phyloP scores from a whole-genome alignment of 306 rosid genomes.

The Geum urbanum region DNA sequence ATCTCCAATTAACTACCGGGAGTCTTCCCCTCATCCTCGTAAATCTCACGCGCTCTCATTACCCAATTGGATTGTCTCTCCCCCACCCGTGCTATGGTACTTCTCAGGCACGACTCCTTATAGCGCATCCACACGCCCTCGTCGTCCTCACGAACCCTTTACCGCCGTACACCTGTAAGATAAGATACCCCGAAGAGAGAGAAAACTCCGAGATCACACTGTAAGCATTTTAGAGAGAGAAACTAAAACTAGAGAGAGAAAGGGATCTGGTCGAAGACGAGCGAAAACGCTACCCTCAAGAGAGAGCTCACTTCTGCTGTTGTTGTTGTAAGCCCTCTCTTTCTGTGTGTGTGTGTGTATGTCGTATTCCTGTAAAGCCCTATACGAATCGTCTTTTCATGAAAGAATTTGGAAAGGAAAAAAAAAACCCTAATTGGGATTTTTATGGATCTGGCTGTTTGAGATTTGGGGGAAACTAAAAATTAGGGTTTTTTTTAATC shows the following conservation, averaged over 20 bases:
- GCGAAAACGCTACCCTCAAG: conserved; percentile 37
- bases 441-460: conserved; percentile 7
- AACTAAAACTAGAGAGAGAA: conserved; percentile 24
- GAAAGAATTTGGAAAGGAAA: neutral
- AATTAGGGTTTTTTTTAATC: conserved; percentile 35
- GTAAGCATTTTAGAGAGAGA: conserved; percentile 62
- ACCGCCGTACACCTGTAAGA: conserved; percentile 74
- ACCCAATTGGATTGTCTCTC: conserved; percentile 19
- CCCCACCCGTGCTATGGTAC: conserved; percentile 37
- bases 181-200: conserved; percentile 33
- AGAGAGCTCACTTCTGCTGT: conserved; percentile 24
- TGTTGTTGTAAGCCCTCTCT: conserved; percentile 26
- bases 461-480: conserved; percentile 23
- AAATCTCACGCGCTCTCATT: neutral
- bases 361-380: conserved; percentile 13
- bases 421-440: conserved; percentile 23
- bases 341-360: conserved; percentile 1
- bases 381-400: neutral
- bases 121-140: conserved; percentile 46
- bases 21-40: neutral
- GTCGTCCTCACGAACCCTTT: conserved; percentile 40
- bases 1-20: neutral
- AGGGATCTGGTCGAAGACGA: conserved; percentile 58
- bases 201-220: conserved; percentile 8
- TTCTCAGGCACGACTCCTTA: conserved; percentile 52